Evolutionary conservation across 2,329 filamentous ascomycete genomes (phyloP).

Genomic region (Tolypocladium capitatum): DNA sequence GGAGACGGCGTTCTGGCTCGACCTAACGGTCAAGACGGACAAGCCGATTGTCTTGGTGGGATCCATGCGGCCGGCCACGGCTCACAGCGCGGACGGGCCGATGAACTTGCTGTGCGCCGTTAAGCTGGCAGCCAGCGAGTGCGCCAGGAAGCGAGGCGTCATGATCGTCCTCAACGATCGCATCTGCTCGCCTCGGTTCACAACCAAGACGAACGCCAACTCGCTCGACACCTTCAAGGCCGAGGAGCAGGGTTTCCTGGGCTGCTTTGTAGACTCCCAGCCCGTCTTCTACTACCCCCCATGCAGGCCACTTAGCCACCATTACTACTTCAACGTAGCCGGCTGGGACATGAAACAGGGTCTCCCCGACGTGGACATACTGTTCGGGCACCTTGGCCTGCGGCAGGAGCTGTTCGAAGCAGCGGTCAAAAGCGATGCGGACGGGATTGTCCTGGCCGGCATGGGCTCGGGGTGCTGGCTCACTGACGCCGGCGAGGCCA

Average conservation of each 20-base stretch:
- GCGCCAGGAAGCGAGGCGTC: conserved; percentile 35
- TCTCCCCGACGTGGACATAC: conserved; percentile 41
- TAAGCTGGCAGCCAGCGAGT: conserved; percentile 34
- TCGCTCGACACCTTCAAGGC: conserved; percentile 48
- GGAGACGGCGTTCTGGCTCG: conserved; percentile 50
- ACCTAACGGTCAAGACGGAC: conserved; percentile 39
- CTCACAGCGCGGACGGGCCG: conserved; percentile 48
- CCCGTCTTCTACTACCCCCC: conserved; percentile 48
- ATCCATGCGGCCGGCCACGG: conserved; percentile 50
- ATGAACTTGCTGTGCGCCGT: conserved; percentile 49
- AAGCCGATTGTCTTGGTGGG: conserved; percentile 49
- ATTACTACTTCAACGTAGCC: conserved; percentile 27
- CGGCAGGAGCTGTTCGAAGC: conserved; percentile 31
- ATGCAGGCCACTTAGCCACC: conserved; percentile 28
- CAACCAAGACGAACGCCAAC: conserved; percentile 50
- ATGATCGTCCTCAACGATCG: conserved; percentile 51
- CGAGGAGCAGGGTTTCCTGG: conserved; percentile 42
- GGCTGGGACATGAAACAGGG: conserved; percentile 10
- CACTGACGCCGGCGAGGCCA: conserved; percentile 21
- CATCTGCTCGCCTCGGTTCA: conserved; percentile 43
- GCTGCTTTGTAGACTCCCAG: conserved; percentile 42
- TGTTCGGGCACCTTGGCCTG: conserved; percentile 42
- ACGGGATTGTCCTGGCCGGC: conserved; percentile 42
- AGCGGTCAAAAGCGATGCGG: conserved; percentile 34
- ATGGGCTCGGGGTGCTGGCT: conserved; percentile 40